Evolutionary conservation across 352 stramenopile species (phyloP).

Genomic region (Phytopythium aichiense): DNA sequence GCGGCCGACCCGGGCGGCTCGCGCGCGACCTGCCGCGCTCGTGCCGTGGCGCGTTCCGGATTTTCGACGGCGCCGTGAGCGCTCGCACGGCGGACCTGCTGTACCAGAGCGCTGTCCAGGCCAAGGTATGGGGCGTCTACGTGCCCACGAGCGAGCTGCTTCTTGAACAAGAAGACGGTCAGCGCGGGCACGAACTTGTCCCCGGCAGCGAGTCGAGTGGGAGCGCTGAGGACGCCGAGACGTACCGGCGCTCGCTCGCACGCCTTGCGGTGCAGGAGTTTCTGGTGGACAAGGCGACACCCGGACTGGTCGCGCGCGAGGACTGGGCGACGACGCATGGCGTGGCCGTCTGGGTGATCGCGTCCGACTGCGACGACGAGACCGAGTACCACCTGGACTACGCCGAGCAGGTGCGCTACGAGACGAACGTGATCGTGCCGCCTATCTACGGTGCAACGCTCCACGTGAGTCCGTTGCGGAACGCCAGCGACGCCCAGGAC

Average conservation of each 20-base stretch:
- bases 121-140: constrained; percentile 69
- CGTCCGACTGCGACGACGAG: constrained; percentile 54
- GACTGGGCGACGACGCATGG: constrained; percentile 43
- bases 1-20: constrained; percentile 32
- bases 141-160: constrained; percentile 28
- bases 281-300: constrained; percentile 21
- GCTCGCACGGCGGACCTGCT: constrained; percentile 38
- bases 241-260: constrained; percentile 42
- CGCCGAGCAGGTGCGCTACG: constrained; percentile 62
- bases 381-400: constrained; percentile 76
- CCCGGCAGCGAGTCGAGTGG: constrained; percentile 11
- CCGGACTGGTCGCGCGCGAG: constrained; percentile 18
- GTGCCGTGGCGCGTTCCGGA: constrained; percentile 19
- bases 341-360: constrained; percentile 67
- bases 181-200: constrained; percentile 1
- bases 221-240: constrained; percentile 13
- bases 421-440: constrained; percentile 68
- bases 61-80: constrained; percentile 50
- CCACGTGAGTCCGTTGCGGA: constrained; percentile 55
- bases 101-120: constrained; percentile 50
- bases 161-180: not conserved
- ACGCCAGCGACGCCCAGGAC: not conserved
- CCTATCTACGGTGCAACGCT: constrained; percentile 73
- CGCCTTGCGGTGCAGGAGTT: constrained; percentile 50
- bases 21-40: constrained; percentile 40